phyloP scores from a whole-genome alignment of 306 rosid genomes.

The Argentina anserina region DNA sequence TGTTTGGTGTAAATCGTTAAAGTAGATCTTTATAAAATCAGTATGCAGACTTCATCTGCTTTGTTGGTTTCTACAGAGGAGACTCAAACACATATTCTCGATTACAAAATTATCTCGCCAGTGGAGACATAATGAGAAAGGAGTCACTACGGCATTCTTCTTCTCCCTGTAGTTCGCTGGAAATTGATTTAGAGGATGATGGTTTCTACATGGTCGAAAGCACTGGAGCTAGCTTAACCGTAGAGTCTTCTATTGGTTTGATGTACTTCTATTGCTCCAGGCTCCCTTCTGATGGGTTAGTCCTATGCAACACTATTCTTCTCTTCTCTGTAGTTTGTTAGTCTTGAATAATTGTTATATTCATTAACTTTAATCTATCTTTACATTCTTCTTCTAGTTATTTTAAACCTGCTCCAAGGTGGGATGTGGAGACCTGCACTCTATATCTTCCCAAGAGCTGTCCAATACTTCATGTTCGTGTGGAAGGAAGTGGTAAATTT shows the following conservation, averaged over 20 bases:
- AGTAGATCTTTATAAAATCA: background rate
- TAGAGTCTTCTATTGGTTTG: conserved; percentile 61
- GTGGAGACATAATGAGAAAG: conserved; percentile 67
- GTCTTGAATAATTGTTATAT: conserved; percentile 5
- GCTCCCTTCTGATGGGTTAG: conserved; percentile 84
- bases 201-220: conserved; percentile 60
- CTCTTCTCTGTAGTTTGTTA: conserved; percentile 1
- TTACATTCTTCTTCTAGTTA: conserved; percentile 40
- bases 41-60: conserved; percentile 1
- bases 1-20: background rate
- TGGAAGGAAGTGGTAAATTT: conserved; percentile 40
- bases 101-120: conserved; percentile 52
- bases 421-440: conserved; percentile 53
- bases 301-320: conserved; percentile 19
- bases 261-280: conserved; percentile 75
- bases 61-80: conserved; percentile 45
- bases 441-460: conserved; percentile 78
- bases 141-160: conserved; percentile 61
- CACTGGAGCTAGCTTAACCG: conserved; percentile 64
- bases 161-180: conserved; percentile 46
- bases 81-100: conserved; percentile 55
- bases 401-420: conserved; percentile 76
- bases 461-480: conserved; percentile 48
- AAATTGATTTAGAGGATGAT: conserved; percentile 32
- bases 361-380: background rate